phyloP scores from a whole-genome alignment of 1,139 yeast species.

The Scheffersomyces cryptocercus region DNA sequence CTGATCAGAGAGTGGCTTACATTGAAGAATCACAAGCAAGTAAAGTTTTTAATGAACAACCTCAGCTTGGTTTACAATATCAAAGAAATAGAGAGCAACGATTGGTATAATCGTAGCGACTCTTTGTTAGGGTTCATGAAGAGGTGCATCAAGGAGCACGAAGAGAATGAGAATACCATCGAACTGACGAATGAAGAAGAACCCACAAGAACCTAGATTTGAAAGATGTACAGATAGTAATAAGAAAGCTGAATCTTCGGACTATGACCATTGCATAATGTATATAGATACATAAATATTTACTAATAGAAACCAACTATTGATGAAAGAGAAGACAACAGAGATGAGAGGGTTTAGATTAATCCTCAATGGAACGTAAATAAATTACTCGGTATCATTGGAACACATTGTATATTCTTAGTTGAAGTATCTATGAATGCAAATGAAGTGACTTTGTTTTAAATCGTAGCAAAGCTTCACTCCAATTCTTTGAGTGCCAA shows the following conservation, averaged over 20 bases:
- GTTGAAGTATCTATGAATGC: neutral
- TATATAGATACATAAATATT: too few relatives aligned
- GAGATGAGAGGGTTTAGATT: too few relatives aligned
- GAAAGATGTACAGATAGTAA: too few relatives aligned
- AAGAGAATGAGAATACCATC: neutral
- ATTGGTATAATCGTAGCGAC: slow-evolving; percentile 41
- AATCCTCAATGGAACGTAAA: too few relatives aligned
- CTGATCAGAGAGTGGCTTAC: slow-evolving; percentile 75
- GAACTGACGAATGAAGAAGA: too few relatives aligned
- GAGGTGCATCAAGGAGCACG: slow-evolving; percentile 12
- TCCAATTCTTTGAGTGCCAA: slow-evolving; percentile 45
- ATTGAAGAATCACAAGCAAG: slow-evolving; percentile 28
- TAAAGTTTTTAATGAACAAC: slow-evolving; percentile 23
- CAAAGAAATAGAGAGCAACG: slow-evolving; percentile 9
- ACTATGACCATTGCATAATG: too few relatives aligned
- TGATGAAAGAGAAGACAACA: neutral
- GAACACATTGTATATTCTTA: too few relatives aligned
- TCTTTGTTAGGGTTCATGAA: slow-evolving; percentile 33
- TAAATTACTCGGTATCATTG: neutral
- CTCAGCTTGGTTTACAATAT: slow-evolving; percentile 23
- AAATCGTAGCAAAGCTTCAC: slow-evolving; percentile 8
- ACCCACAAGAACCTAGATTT: too few relatives aligned
- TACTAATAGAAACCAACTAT: neutral
- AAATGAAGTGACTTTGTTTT: too few relatives aligned
- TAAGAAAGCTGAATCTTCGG: too few relatives aligned